Percentiles rank a stretch among this genome's conserved stretches.
Evolutionary conservation across 208 protist species (phyloP).

Genomic region (Acanthamoeba castellanii): DNA sequence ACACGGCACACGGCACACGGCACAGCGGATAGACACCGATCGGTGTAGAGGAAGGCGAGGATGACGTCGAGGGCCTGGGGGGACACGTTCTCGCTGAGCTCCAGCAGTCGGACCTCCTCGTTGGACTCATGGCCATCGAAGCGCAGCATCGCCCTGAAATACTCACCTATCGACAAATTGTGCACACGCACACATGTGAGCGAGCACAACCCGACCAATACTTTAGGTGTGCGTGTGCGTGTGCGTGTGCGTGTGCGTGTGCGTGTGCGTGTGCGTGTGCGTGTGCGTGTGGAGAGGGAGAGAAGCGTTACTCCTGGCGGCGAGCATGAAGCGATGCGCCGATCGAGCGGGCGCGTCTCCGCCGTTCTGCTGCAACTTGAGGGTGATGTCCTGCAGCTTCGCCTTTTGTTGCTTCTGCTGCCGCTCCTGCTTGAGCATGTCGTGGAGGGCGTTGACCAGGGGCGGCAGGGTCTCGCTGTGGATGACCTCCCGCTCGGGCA

Average conservation of each 20-base stretch:
- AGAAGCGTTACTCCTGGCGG: not conserved
- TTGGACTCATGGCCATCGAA: not conserved
- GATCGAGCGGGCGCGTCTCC: not conserved
- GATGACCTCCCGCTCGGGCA: not conserved
- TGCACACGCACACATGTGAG: no score
- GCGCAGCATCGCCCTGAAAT: constrained; percentile 36
- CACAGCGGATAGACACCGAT: not conserved
- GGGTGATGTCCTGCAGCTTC: not conserved
- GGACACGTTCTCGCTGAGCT: not conserved
- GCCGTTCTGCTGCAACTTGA: not conserved
- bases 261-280: no score
- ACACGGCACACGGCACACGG: no score
- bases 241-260: not conserved
- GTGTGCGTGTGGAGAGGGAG: not conserved
- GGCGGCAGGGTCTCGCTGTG: not conserved
- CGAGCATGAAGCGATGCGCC: constrained; percentile 23
- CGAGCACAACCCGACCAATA: not conserved
- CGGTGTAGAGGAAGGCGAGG: constrained; percentile 27
- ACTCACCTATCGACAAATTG: constrained; percentile 11
- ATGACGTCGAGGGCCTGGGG: not conserved
- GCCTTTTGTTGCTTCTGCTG: not conserved
- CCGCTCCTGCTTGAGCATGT: not conserved
- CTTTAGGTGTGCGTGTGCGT: not conserved
- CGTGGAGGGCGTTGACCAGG: not conserved
- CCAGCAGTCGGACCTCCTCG: not conserved